phyloP scores from a whole-genome alignment of 495 filamentous ascomycete genomes.

The Hypomontagnella submonticulosa region DNA sequence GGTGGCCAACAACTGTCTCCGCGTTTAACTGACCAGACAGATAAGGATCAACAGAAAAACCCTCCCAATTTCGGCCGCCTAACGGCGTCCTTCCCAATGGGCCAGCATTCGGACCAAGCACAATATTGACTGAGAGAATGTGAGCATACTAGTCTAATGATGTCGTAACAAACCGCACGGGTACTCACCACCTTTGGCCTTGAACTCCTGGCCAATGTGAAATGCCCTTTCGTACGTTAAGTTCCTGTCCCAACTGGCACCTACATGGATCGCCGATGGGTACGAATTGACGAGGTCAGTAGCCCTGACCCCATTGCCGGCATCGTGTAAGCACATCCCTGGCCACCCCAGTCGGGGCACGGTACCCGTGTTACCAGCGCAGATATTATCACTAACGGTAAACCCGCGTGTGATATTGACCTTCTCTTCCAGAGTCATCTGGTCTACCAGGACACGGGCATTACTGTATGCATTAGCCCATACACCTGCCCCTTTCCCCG shows the following conservation, averaged over 20 bases:
- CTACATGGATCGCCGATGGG: conserved; percentile 68
- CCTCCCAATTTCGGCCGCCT: conserved; percentile 68
- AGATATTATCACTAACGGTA: conserved; percentile 51
- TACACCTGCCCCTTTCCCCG: conserved; percentile 58
- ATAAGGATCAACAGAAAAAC: conserved; percentile 62
- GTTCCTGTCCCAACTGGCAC: conserved; percentile 64
- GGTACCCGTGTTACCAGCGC: conserved; percentile 62
- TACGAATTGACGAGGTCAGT: conserved; percentile 71
- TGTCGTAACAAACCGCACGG: neutral
- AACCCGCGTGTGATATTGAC: conserved; percentile 55
- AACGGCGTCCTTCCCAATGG: conserved; percentile 62
- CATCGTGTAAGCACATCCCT: conserved; percentile 72
- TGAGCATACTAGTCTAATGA: conserved; percentile 49
- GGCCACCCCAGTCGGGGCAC: conserved; percentile 67
- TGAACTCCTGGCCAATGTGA: conserved; percentile 69
- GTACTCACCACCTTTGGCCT: conserved; percentile 62
- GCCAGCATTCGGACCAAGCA: conserved; percentile 74
- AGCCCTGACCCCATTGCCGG: conserved; percentile 67
- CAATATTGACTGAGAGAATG: conserved; percentile 73
- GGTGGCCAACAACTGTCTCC: conserved; percentile 61
- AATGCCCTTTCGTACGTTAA: conserved; percentile 61
- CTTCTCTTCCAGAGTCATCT: conserved; percentile 55
- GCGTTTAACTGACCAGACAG: conserved; percentile 58
- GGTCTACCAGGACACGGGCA: conserved; percentile 49
- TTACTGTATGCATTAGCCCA: conserved; percentile 51